Evolutionary conservation across 176 grass and related monocot species (phyloP).

Genomic region (Carex pumila): DNA sequence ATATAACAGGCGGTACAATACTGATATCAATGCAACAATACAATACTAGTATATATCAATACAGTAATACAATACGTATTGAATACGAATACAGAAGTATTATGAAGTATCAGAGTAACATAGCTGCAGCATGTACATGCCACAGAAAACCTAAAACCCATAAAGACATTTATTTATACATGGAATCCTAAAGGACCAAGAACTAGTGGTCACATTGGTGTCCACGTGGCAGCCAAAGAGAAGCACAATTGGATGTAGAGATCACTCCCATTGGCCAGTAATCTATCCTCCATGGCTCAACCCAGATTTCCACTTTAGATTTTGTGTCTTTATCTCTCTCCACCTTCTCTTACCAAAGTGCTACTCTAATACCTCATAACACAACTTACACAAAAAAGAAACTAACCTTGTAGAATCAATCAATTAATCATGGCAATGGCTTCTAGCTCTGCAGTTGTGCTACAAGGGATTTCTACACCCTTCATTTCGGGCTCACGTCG

Average conservation of each 20-base stretch:
- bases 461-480: conserved; percentile 57
- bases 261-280: conserved; percentile 64
- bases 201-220: conserved; percentile 8
- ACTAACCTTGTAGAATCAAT: background rate
- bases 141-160: background rate
- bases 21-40: no score
- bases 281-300: conserved; percentile 53
- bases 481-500: conserved; percentile 49
- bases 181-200: background rate
- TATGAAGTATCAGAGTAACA: no score
- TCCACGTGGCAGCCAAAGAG: conserved; percentile 51
- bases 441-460: conserved; percentile 71
- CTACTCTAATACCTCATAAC: conserved; percentile 5
- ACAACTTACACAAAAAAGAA: background rate
- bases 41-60: no score
- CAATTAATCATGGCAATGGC: conserved; percentile 47
- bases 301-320: conserved; percentile 42
- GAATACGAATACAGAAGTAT: no score
- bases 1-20: no score
- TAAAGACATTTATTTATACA: background rate
- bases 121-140: background rate
- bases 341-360: conserved; percentile 30
- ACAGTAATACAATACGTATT: no score
- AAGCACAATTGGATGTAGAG: conserved; percentile 43
- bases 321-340: conserved; percentile 38